Evolutionary conservation across 768 basidiomycete genomes (phyloP), one percentile per base, ranked within the genome.

Genomic region (Suillus occidentalis): DNA sequence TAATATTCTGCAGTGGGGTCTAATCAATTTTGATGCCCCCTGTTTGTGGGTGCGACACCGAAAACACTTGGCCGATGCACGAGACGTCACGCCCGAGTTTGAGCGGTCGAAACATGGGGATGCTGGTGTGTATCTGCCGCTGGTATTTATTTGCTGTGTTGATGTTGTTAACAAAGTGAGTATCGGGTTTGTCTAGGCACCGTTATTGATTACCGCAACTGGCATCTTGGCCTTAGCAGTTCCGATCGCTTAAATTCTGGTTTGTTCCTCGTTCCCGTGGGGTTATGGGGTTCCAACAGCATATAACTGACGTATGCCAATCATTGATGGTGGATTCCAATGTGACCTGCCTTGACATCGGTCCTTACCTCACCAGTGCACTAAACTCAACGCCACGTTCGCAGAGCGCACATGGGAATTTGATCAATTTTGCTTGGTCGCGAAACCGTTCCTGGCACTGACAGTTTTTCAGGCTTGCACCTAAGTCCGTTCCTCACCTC

Each of bases 231-330:
- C 8, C 86, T 97, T 4, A 94, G 94, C 14, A 85, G 50, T 97
- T 97, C 83, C 85, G 96, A 42, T 91, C 93, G 28, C 81, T 97
- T 67, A 97, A 97, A 74, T 68, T 97, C 8, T 97, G 94, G 94
- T 97, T 97, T 73, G 91, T 96, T 31, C 78, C 97, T 56, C 85
- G 95, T 16, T 89, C 90, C 66, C 96, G 84, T 68, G 95, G 95
- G 7, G 83, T 86, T 14, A 79, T 87, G 57, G 95, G 95, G 0
- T 95, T 96, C 79, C 87, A 86, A 65, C 80, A 77, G 16, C 88
- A 97, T 72, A 89, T 97, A 50, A 85, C 89, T 67, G 82, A 80
- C 70, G 89, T 88, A 67, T 61, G 83, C 75, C 63, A 40, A n/a
- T 18, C 28, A 25, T 57, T 57, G n/a, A 37, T n/a, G n/a, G 13